Percentiles rank a stretch among this genome's conserved stretches.
phyloP scores from a whole-genome alignment of 306 rosid species.

The Malus sieversii region DNA sequence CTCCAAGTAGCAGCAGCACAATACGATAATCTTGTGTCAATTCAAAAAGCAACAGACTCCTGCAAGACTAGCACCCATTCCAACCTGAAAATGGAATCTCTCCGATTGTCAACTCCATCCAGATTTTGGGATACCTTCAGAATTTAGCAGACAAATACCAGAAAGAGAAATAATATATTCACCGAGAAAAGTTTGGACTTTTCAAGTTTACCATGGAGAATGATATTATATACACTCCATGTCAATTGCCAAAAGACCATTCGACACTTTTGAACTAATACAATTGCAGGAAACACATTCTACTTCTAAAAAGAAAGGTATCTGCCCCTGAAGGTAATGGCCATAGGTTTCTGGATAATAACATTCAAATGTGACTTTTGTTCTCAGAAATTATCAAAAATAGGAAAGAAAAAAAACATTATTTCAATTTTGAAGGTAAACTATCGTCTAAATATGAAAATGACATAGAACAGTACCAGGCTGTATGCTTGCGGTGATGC shows the following conservation, averaged over 20 bases:
- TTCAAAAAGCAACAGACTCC: conserved; percentile 94
- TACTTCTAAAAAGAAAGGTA: conserved; percentile 7
- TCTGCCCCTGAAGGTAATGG: conserved; percentile 8
- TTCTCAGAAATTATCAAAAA: neutral
- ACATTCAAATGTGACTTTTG: too few relatives aligned
- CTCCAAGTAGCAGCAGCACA: conserved; percentile 86
- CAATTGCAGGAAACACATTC: conserved; percentile 1
- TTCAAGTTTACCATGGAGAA: neutral
- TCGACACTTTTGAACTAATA: neutral
- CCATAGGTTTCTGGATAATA: neutral
- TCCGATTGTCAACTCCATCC: conserved; percentile 17
- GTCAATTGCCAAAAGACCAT: neutral
- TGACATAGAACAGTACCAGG: too few relatives aligned
- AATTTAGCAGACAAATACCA: neutral
- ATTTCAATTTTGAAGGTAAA: neutral
- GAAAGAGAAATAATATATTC: neutral
- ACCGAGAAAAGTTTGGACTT: neutral
- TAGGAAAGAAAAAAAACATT: too few relatives aligned
- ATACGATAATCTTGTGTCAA: conserved; percentile 89
- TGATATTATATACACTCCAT: neutral
- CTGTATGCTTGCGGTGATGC: too few relatives aligned
- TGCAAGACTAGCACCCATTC: conserved; percentile 98
- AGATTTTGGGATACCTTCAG: neutral
- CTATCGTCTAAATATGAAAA: neutral
- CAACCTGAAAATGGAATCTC: conserved; percentile 66